Evolutionary conservation across 2,329 filamentous ascomycete genomes (phyloP).

Genomic region (Colletotrichum cereale): DNA sequence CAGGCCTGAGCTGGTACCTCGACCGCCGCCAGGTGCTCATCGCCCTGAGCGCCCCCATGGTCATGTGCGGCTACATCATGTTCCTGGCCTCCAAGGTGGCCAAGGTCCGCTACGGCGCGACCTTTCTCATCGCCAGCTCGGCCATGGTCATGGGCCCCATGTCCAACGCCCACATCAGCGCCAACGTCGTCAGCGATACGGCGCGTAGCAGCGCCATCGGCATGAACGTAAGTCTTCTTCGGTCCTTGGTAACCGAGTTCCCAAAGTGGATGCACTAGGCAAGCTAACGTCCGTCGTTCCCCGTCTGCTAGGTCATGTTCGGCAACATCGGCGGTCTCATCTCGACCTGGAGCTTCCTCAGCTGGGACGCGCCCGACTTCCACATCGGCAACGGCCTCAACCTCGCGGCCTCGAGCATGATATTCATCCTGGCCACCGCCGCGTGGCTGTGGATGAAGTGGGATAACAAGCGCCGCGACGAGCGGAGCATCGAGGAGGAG

Average conservation of each 20-base stretch:
- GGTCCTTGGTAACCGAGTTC: too few relatives aligned
- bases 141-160: constrained; percentile 74
- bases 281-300: constrained; percentile 7
- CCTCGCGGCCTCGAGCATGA: constrained; percentile 66
- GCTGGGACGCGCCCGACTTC: constrained; percentile 73
- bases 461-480: constrained; percentile 70
- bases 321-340: constrained; percentile 79
- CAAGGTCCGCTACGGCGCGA: constrained; percentile 74
- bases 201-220: constrained; percentile 76
- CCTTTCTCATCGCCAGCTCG: constrained; percentile 75
- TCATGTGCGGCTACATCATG: constrained; percentile 79
- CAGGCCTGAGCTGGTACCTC: constrained; percentile 70
- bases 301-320: constrained; percentile 69
- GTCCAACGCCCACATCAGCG: constrained; percentile 75
- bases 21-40: constrained; percentile 73
- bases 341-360: constrained; percentile 74
- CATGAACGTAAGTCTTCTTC: constrained; percentile 60
- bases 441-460: constrained; percentile 70
- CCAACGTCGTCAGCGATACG: constrained; percentile 79
- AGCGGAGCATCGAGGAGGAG: constrained; percentile 67
- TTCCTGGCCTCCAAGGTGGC: constrained; percentile 69
- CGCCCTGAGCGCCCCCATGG: constrained; percentile 69
- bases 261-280: neutral
- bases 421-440: constrained; percentile 61
- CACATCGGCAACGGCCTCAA: constrained; percentile 80